Evolutionary conservation across 1,139 yeast species (phyloP).

Genomic region (Kodamaea fungicola): DNA sequence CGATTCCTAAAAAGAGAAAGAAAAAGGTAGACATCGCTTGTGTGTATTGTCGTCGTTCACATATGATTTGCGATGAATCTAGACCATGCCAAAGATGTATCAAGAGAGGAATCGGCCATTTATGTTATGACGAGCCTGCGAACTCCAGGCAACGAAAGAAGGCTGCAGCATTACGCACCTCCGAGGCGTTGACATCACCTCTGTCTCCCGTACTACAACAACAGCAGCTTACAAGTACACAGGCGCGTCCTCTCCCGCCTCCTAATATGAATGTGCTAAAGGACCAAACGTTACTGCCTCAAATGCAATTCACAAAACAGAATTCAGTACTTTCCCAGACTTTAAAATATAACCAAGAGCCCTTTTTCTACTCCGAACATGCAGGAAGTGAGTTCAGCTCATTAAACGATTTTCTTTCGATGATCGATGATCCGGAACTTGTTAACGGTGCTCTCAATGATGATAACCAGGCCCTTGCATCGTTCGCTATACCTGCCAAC

Average conservation of each 20-base stretch:
- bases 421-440: slow-evolving; percentile 81
- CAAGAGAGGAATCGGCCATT: slow-evolving; percentile 82
- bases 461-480: slow-evolving; percentile 23
- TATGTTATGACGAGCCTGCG: slow-evolving; percentile 79
- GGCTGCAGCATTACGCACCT: slow-evolving; percentile 26
- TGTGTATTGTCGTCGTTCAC: slow-evolving; percentile 88
- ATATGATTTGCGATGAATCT: slow-evolving; percentile 86
- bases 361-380: slow-evolving; percentile 83
- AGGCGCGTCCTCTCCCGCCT: slow-evolving; percentile 2
- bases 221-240: slow-evolving; percentile 6
- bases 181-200: slow-evolving; percentile 2
- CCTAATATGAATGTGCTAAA: slow-evolving; percentile 6
- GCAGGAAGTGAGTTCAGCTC: slow-evolving; percentile 93
- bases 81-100: slow-evolving; percentile 89
- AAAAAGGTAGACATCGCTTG: slow-evolving; percentile 73
- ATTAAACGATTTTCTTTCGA: slow-evolving; percentile 80
- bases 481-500: slow-evolving; percentile 10
- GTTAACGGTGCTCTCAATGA: slow-evolving; percentile 49
- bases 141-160: slow-evolving; percentile 41
- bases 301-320: slow-evolving; percentile 9
- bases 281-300: slow-evolving; percentile 3
- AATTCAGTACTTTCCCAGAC: slow-evolving; percentile 43
- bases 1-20: slow-evolving; percentile 25
- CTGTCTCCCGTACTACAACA: slow-evolving; percentile 2
- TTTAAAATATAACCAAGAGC: slow-evolving; percentile 57